Evolutionary conservation across 192 early-diverging fungal species (phyloP).

Genomic region (Geosiphon pyriformis): DNA sequence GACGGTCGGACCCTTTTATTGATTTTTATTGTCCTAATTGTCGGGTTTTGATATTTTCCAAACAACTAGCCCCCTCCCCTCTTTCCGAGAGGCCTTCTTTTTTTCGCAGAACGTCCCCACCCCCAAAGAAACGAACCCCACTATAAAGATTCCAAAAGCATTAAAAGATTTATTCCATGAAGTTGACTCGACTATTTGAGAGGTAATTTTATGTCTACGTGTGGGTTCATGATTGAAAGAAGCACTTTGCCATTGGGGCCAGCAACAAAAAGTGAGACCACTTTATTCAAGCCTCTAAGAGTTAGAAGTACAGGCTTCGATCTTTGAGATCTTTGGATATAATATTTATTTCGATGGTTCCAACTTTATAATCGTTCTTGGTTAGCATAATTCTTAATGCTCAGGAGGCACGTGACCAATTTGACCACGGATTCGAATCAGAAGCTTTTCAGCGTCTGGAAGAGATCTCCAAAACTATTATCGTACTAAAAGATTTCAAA

Average conservation of each 20-base stretch:
- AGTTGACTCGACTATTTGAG: constrained; percentile 24
- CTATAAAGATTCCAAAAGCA: not conserved
- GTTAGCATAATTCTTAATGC: constrained; percentile 18
- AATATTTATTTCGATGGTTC: not conserved
- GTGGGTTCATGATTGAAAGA: constrained; percentile 1
- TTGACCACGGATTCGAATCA: constrained; percentile 12
- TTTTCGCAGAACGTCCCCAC: constrained; percentile 19
- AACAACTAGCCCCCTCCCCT: constrained; percentile 7
- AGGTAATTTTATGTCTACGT: constrained; percentile 11
- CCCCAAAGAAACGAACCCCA: constrained; percentile 24
- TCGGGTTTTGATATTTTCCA: not conserved
- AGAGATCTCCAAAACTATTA: constrained; percentile 21
- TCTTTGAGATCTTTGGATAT: not conserved
- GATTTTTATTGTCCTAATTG: too few relatives aligned
- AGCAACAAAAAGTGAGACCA: not conserved
- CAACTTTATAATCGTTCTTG: not conserved
- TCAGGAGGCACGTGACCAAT: constrained; percentile 23
- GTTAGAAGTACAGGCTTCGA: not conserved
- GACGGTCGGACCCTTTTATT: too few relatives aligned
- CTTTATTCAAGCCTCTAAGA: not conserved
- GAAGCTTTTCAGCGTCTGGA: constrained; percentile 25
- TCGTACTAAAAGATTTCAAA: constrained; percentile 24
- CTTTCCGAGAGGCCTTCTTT: constrained; percentile 26
- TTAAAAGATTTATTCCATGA: constrained; percentile 1
- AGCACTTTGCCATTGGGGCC: not conserved